Evolutionary conservation across 495 filamentous ascomycete genomes (phyloP), one percentile per base, ranked within the genome.

Genomic region (Talaromyces trachyspermus): DNA sequence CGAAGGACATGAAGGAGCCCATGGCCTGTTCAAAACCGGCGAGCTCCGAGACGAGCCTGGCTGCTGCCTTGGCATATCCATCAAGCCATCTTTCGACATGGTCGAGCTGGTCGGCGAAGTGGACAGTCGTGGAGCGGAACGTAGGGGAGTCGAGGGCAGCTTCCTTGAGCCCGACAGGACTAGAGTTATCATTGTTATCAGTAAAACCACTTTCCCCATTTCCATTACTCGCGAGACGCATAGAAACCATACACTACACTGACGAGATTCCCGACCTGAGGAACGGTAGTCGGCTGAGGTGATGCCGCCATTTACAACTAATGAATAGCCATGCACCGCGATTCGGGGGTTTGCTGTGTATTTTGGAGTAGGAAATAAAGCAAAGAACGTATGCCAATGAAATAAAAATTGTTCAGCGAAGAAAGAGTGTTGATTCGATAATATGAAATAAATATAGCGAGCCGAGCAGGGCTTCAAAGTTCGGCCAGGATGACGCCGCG

Each of bases 111-210:
- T 97, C 92, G 25, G 81, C 73, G 69, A 95, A 95, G 70, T 96
- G 89, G 30, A 84, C 66, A 47, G 89, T 81, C 10, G 88, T 86
- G 25, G 89, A 86, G 50, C 92, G 85, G 65, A 97, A 98, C 29
- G 90, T 94, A 18, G 92, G 92, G 2, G 88, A 92, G 66, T 98
- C 92, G 66, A 96, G 83, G 23, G 89, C 86, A 39, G 92, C 92
- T 77, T 98, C 92, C 72, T 87, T 89, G 48, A 95, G 76, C 38
- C 80, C 78, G 23, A 97, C 94, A n/a, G 92, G 91, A 43, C 82
- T 86, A 47, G 22, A 37, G 12, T 18, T 38, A 20, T 19, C 4
- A 20, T 4, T 20, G 29, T 48, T 25, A 14, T 44, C 8, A 23
- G 52, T 37, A 15, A 7, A 35, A 33, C 22, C 14, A 2, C 30